These are phyloP conservation scores for Emmonsiellopsis sp. DNA, from an alignment of 2,329 filamentous ascomycete genomes.

Conservation along the genomic window DNA sequence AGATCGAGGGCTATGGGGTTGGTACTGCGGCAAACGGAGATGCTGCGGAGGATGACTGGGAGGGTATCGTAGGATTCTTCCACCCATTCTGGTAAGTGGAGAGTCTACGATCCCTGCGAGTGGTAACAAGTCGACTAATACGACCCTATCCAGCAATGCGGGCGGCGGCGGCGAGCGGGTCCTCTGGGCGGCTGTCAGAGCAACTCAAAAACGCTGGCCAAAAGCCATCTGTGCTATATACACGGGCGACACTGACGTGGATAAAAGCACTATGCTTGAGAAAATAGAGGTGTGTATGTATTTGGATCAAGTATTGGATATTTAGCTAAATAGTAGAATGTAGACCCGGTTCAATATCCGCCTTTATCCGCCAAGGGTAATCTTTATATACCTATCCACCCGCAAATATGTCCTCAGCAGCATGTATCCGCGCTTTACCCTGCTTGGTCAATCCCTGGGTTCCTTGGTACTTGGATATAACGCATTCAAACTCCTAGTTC, in stretches of 20 bases:
- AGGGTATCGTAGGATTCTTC: conserved; percentile 88
- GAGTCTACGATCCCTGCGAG: conserved; percentile 2
- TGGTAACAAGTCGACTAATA: neutral
- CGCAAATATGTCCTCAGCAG: conserved; percentile 76
- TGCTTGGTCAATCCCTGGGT: conserved; percentile 86
- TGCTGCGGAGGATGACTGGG: conserved; percentile 53
- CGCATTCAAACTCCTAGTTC: conserved; percentile 81
- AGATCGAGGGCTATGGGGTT: conserved; percentile 47
- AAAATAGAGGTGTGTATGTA: conserved; percentile 54
- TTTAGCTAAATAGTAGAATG: conserved; percentile 4
- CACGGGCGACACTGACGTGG: conserved; percentile 85
- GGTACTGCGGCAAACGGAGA: conserved; percentile 36
- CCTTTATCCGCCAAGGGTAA: conserved; percentile 70
- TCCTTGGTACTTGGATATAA: conserved; percentile 84
- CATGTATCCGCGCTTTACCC: conserved; percentile 84
- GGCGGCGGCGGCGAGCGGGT: conserved; percentile 93
- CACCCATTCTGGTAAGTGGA: conserved; percentile 80
- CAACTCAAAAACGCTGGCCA: conserved; percentile 82
- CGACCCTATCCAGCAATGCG: conserved; percentile 58
- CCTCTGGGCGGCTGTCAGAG: conserved; percentile 87
- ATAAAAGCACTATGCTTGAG: conserved; percentile 67
- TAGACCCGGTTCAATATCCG: conserved; percentile 86
- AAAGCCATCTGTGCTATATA: conserved; percentile 86
- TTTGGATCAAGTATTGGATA: neutral
- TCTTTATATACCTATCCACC: conserved; percentile 84